phyloP scores from a whole-genome alignment of 2,329 filamentous ascomycete species.

The Trichoderma sp. region DNA sequence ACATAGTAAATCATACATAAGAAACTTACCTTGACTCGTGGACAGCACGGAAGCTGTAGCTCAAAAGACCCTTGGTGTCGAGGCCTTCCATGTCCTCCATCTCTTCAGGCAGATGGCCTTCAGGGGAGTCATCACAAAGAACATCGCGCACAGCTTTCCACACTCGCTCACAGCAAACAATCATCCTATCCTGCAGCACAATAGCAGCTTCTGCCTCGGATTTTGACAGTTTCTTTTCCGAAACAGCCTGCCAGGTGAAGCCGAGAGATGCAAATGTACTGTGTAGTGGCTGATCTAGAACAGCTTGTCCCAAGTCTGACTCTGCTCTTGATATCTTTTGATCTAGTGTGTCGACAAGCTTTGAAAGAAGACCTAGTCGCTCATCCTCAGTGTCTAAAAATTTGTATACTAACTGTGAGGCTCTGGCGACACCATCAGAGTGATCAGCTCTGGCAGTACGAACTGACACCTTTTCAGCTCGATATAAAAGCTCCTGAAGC shows the following conservation, averaged over 20 bases:
- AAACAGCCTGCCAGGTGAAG: constrained; percentile 58
- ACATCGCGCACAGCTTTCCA: constrained; percentile 78
- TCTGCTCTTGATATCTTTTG: constrained; percentile 66
- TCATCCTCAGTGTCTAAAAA: constrained; percentile 52
- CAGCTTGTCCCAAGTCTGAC: constrained; percentile 66
- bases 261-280: constrained; percentile 69
- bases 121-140: constrained; percentile 91
- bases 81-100: constrained; percentile 71
- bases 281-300: constrained; percentile 69
- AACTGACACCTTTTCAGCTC: constrained; percentile 63
- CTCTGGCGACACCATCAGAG: constrained; percentile 84
- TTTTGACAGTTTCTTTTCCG: constrained; percentile 46
- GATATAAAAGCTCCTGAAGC: constrained; percentile 53
- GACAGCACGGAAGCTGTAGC: constrained; percentile 93
- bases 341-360: constrained; percentile 65
- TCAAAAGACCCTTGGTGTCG: constrained; percentile 85
- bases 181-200: constrained; percentile 58
- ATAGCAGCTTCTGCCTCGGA: constrained; percentile 44
- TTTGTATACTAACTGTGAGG: constrained; percentile 70
- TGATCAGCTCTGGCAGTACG: constrained; percentile 85
- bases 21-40: constrained; percentile 80
- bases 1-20: neutral
- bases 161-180: constrained; percentile 66
- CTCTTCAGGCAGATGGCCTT: constrained; percentile 81
- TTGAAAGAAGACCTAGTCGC: constrained; percentile 57